Conservation (phyloP, 225 moss, liverwort and hornwort genomes). For the Polytrichum formosum region DNA sequence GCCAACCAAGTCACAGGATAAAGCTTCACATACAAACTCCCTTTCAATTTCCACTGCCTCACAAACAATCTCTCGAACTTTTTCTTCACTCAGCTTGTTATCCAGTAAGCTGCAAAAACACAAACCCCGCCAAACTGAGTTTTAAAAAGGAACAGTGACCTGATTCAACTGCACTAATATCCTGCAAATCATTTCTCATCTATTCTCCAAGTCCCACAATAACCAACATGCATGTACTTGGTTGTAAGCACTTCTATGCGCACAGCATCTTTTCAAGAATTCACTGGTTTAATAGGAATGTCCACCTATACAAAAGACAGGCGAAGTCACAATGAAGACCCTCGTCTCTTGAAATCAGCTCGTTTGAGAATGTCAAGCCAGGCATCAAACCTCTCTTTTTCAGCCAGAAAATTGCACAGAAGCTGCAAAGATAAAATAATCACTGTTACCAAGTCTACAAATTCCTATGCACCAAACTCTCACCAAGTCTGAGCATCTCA, state of each 20-base stretch:
- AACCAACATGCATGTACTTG: too few relatives aligned
- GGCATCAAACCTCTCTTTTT: constrained; percentile 95
- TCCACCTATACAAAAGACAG: constrained; percentile 71
- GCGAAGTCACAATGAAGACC: constrained; percentile 94
- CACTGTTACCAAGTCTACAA: too few relatives aligned
- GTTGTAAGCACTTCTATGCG: too few relatives aligned
- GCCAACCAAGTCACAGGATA: constrained; percentile 83
- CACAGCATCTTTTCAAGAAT: too few relatives aligned
- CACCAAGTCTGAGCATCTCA: too few relatives aligned
- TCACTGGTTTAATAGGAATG: not conserved
- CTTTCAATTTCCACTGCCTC: constrained; percentile 87
- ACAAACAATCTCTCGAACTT: constrained; percentile 64
- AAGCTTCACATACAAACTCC: constrained; percentile 85
- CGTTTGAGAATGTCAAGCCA: constrained; percentile 88
- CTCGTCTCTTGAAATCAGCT: constrained; percentile 94
- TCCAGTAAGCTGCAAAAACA: constrained; percentile 56
- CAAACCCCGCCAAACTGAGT: not conserved
- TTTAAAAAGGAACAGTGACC: too few relatives aligned
- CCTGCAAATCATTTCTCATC: too few relatives aligned
- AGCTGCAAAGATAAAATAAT: constrained; percentile 33
- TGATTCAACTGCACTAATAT: too few relatives aligned
- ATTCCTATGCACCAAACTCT: too few relatives aligned
- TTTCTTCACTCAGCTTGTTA: constrained; percentile 60
- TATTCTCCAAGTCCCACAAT: too few relatives aligned
- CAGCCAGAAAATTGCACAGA: constrained; percentile 93